Base-by-base conservation (phyloP, 169 alveolate genomes). In the Pseudocohnilembus persalinus region DNA sequence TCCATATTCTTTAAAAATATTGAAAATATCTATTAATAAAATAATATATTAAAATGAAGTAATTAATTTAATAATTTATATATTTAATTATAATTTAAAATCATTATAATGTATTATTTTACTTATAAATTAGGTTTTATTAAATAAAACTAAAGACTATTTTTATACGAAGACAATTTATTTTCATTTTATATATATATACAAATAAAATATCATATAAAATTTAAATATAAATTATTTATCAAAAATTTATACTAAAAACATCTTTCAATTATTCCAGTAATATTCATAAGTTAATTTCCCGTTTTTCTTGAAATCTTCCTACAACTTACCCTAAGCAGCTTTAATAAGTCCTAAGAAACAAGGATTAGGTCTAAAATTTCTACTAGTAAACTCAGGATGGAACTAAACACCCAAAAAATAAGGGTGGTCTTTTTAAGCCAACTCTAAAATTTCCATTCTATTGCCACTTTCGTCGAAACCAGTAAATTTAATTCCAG, bases 351-450 rank as follows among this genome's bases (percentile, higher is more conserved):
- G 20, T 11, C 26, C 68, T 49, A 49, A 49, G 68, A 49, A 49
- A 49, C 26, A 20, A 49, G 68, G 68, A 49, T 95, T 93, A 27
- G 99, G 98, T 73, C 80, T 91, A 86, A 96, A 93, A 73, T 98
- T 98, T 76, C 96, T 90, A 1, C 99, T 96, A 27, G 93, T 95
- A 92, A 97, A 97, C 92, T 98, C 99, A 28, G 99, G 99, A 88
- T 98, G 99, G 93, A 94, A 98, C 89, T 98, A 98, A 1, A 97
- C 95, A 31, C 99, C 98, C 26, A 98, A 89, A 93, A 94, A 98
- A 93, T 95, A 98, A 32, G 99, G 98, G 88, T 97, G 98, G 27
- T 91, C 89, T 73, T 94, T 34, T 64, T 1, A 15, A 26, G 4
- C 24, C 27, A n/a, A 79, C 63, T 49, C 35, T 35, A 15, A 76